These are phyloP conservation scores for Suillus luteus DNA, from an alignment of 768 basidiomycete species.

Conservation along the genomic window DNA sequence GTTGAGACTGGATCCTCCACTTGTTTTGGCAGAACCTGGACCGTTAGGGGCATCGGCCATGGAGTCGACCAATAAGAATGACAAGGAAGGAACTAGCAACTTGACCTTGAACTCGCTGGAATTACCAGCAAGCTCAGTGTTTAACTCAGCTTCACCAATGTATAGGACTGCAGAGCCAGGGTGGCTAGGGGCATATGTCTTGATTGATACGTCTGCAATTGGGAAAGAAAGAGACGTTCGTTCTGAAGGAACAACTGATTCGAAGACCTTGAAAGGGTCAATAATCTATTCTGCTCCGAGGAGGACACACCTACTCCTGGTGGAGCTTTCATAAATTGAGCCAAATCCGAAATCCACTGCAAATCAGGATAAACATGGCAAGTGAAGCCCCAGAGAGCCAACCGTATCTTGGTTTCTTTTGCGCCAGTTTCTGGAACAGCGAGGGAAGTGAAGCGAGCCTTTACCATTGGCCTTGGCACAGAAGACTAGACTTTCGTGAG, in stretches of 20 bases:
- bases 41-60: conserved; percentile 35
- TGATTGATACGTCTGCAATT: conserved; percentile 66
- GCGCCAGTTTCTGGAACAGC: conserved; percentile 56
- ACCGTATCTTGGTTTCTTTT: conserved; percentile 79
- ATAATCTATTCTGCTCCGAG: conserved; percentile 7
- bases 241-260: conserved; percentile 90
- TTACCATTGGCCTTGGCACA: conserved; percentile 52
- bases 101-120: conserved; percentile 56
- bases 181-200: conserved; percentile 55
- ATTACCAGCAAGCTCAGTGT: conserved; percentile 72
- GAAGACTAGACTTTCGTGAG: conserved; percentile 39
- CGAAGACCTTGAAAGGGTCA: conserved; percentile 67
- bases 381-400: conserved; percentile 65
- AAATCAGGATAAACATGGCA: conserved; percentile 63
- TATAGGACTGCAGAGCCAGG: conserved; percentile 69
- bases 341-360: conserved; percentile 62
- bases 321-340: conserved; percentile 73
- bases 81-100: conserved; percentile 48
- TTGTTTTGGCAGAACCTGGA: conserved; percentile 21
- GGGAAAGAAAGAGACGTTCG: conserved; percentile 70
- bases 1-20: conserved; percentile 38
- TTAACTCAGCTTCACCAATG: conserved; percentile 64
- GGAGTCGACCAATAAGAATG: conserved; percentile 58
- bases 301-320: conserved; percentile 66
- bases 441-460: conserved; percentile 68